Evolutionary conservation across 768 basidiomycete species (phyloP).

Genomic region (Lactarius hengduanensis): DNA sequence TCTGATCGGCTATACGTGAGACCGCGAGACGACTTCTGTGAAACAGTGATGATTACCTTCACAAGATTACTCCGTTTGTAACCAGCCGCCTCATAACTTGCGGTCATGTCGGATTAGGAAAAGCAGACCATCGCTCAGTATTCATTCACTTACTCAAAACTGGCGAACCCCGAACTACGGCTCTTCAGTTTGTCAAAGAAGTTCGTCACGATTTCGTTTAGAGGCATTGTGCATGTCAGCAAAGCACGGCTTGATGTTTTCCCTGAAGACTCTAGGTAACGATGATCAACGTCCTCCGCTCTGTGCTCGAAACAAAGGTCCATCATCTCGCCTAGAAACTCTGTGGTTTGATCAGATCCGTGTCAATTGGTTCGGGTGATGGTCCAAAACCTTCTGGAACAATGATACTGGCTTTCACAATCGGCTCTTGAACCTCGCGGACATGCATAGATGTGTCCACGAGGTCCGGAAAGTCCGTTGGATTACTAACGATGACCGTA

Average conservation of each 20-base stretch:
- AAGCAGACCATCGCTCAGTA: not conserved
- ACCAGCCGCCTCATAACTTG: slow-evolving; percentile 91
- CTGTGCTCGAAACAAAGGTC: slow-evolving; percentile 86
- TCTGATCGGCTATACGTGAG: slow-evolving; percentile 44
- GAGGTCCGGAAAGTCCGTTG: slow-evolving; percentile 91
- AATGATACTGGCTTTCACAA: slow-evolving; percentile 91
- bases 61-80: slow-evolving; percentile 78
- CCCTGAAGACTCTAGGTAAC: slow-evolving; percentile 68
- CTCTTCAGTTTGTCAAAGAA: slow-evolving; percentile 96
- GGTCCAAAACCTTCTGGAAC: slow-evolving; percentile 74
- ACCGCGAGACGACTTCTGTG: slow-evolving; percentile 12
- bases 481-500: slow-evolving; percentile 74
- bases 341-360: slow-evolving; percentile 39
- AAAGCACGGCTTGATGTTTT: slow-evolving; percentile 64
- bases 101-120: slow-evolving; percentile 12
- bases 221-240: slow-evolving; percentile 78
- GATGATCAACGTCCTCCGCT: slow-evolving; percentile 79
- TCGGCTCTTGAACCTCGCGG: slow-evolving; percentile 83
- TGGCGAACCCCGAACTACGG: slow-evolving; percentile 86
- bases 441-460: slow-evolving; percentile 57
- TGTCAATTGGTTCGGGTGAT: not conserved
- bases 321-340: slow-evolving; percentile 96
- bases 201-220: slow-evolving; percentile 91
- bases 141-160: slow-evolving; percentile 70
- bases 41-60: slow-evolving; percentile 53